Percentiles rank a stretch among this genome's conserved stretches.
These are phyloP conservation scores for Exophiala mesophila DNA, from an alignment of 2,329 filamentous ascomycete species.

Conservation along the genomic window DNA sequence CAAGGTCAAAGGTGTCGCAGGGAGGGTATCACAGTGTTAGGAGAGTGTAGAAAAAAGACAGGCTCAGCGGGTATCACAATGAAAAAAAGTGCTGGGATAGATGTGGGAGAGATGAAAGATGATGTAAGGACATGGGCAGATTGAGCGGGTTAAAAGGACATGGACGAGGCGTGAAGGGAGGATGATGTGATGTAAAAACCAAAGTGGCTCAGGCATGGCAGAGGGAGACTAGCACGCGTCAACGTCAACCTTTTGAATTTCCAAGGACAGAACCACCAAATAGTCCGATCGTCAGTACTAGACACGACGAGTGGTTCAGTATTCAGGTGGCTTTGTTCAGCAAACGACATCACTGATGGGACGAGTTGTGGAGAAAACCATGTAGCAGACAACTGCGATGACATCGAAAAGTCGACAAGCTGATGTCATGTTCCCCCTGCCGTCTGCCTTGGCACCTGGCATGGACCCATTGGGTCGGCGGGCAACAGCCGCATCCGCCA, in stretches of 20 bases:
- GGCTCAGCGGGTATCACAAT: constrained; percentile 17
- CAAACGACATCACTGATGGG: no score
- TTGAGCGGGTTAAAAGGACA: neutral
- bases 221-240: constrained; percentile 1
- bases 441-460: neutral
- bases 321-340: no score
- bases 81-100: constrained; percentile 1
- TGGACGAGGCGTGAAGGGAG: constrained; percentile 1
- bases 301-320: no score
- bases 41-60: constrained; percentile 2
- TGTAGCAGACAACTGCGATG: no score
- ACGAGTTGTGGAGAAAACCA: neutral
- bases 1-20: neutral
- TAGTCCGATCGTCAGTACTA: no score
- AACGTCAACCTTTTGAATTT: neutral
- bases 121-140: neutral
- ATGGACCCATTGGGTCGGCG: neutral
- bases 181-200: neutral
- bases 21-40: constrained; percentile 18
- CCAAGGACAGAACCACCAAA: no score
- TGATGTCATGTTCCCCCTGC: constrained; percentile 1
- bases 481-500: no score
- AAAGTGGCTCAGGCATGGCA: neutral
- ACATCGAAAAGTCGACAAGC: neutral
- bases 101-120: neutral